Percentiles rank a stretch among this genome's conserved stretches.
Conservation (phyloP, 345 rosid genomes). For the Eucalyptus tenuipes region DNA sequence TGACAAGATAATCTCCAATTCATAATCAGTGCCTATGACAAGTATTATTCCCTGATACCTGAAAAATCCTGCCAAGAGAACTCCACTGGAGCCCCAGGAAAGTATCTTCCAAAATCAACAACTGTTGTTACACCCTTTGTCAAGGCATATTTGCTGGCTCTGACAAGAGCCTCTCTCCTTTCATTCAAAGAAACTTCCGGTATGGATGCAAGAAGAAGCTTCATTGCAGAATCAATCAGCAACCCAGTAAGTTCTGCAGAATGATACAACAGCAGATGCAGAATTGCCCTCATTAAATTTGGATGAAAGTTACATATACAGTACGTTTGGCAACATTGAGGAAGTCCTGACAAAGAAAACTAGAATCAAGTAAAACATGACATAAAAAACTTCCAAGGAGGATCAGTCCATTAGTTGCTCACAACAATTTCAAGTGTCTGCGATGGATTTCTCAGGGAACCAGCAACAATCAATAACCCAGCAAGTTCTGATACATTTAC, state of each 20-base stretch:
- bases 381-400: background rate
- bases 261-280: background rate
- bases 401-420: background rate
- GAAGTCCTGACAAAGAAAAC: background rate
- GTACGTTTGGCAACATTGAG: background rate
- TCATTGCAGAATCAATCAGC: slow-evolving; percentile 81
- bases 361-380: background rate
- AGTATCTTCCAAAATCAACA: slow-evolving; percentile 77
- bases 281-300: background rate
- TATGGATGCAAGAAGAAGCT: slow-evolving; percentile 40
- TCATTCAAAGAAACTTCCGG: slow-evolving; percentile 61
- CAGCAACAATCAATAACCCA: background rate
- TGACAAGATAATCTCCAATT: background rate
- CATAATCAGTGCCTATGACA: background rate
- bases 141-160: slow-evolving; percentile 72
- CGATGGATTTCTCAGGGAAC: background rate
- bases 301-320: background rate
- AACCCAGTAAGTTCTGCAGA: slow-evolving; percentile 74
- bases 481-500: background rate
- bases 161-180: slow-evolving; percentile 70
- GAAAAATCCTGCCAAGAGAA: slow-evolving; percentile 78
- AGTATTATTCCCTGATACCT: slow-evolving; percentile 25
- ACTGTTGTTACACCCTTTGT: slow-evolving; percentile 77
- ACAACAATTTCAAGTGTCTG: background rate
- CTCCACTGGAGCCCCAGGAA: slow-evolving; percentile 55